Evolutionary conservation across 1,284 basidiomycete genomes (phyloP), one percentile per base, ranked within the genome.

Genomic region (Takashimella tepidaria): DNA sequence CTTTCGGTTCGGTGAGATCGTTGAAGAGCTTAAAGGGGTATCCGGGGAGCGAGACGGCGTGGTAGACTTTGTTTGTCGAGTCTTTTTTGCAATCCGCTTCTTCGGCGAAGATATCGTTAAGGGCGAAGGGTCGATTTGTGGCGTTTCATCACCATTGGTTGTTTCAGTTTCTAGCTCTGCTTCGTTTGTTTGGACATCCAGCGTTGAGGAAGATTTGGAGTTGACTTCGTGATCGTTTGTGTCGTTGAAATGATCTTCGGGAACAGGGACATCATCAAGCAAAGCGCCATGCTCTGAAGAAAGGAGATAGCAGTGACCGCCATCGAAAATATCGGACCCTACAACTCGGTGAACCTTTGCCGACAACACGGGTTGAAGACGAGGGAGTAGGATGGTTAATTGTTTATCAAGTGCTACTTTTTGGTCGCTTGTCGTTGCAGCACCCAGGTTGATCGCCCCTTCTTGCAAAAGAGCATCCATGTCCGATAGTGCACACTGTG

Each of bases 291-390:
- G 37, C 5, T 53, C 51, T 4, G 62, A 58, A 11, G 49, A 58
- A 4, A 71, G 61, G 11, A 73, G 47, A 51, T 60, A 67, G 27
- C 64, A 66, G 41, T 66, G 61, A 3, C 65, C 67, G 21, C 67
- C 66, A 23, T 70, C 60, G 40, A 69, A 60, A 6, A 72, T 55
- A 16, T 50, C 50, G 1, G 55, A 44, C 3, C 71, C 71, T 3
- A 68, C 64, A 1, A 73, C 58, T 16, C 68, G 63, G 27, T 64
- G 57, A 0, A 70, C 54, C 52, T 69, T 66, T 2, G 58, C 53
- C 3, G 51, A 51, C 11, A 73, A 48, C 1, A 23, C 53, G n/a
- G 66, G 62, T 12, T 61, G 60, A 3, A 71, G 48, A 4, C 56
- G 47, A 12, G 58, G 52, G 24, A 55, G 19, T 8, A 60, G 57